A percentile compares a stretch with the other conserved stretches of the same genome.
Evolutionary conservation across 441 rosid genomes (phyloP).

Genomic region (Isatis lusitanica): DNA sequence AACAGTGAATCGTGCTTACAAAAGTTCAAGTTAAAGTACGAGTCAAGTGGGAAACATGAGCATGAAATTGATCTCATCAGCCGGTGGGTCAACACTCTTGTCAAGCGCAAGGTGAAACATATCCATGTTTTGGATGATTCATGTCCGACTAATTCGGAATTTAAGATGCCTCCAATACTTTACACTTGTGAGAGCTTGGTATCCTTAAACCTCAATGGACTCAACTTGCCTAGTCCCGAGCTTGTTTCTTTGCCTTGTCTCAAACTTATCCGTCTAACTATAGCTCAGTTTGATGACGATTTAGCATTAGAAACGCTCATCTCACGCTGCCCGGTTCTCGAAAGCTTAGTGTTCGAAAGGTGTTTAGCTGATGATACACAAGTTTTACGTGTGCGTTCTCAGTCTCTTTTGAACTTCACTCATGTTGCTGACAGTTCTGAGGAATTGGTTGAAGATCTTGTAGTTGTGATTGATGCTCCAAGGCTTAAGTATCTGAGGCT

Average conservation of each 20-base stretch:
- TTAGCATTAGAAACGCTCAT: not conserved
- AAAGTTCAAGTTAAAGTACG: not conserved
- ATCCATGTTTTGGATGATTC: not conserved
- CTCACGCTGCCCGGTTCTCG: conserved; percentile 7
- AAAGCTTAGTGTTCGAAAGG: not conserved
- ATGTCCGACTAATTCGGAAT: not conserved
- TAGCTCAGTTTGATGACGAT: not conserved
- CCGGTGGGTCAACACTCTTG: not conserved
- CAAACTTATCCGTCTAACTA: not conserved
- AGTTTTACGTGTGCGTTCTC: conserved; percentile 19
- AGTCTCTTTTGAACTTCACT: not conserved
- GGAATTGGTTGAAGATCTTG: not conserved
- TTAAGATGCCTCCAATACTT: not conserved
- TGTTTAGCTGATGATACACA: not conserved
- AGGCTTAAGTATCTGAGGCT: not conserved
- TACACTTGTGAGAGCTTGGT: conserved; percentile 21
- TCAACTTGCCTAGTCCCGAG: not conserved
- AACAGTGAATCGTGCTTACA: not conserved
- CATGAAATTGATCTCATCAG: not conserved
- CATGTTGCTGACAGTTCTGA: not conserved
- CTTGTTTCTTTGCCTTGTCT: conserved; percentile 5
- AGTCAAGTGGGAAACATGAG: not conserved
- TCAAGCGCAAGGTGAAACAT: not conserved
- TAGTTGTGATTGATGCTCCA: conserved; percentile 6
- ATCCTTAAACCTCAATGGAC: not conserved